Conservation (phyloP, 176 grass and related monocot genomes). For the Paspalum vaginatum region DNA sequence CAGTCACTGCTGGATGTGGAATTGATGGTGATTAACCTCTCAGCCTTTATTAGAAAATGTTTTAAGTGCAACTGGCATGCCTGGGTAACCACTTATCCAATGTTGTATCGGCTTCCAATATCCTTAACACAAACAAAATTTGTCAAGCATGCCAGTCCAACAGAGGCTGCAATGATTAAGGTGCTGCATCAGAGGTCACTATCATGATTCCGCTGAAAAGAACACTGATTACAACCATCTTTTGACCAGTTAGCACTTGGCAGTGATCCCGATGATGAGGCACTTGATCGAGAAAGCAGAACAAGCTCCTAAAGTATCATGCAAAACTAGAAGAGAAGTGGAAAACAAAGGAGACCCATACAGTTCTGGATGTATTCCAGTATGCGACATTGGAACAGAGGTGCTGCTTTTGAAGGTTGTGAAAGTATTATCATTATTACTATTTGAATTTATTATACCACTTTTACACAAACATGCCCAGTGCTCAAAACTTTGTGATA, state of each 20-base stretch:
- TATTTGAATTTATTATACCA: background rate
- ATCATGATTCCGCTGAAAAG: constrained; percentile 36
- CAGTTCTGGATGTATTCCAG: constrained; percentile 2
- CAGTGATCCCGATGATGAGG: constrained; percentile 73
- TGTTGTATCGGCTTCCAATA: constrained; percentile 26
- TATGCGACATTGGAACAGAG: background rate
- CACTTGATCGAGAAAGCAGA: constrained; percentile 15
- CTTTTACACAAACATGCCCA: background rate
- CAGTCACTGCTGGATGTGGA: constrained; percentile 61
- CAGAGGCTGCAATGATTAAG: constrained; percentile 61
- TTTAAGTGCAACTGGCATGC: constrained; percentile 40
- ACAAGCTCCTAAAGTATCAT: background rate
- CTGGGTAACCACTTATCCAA: constrained; percentile 38
- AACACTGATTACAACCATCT: constrained; percentile 33
- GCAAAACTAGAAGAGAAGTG: background rate
- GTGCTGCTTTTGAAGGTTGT: background rate
- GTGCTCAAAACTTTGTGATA: background rate
- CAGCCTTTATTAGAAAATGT: constrained; percentile 34
- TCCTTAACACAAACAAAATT: constrained; percentile 46
- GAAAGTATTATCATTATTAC: background rate
- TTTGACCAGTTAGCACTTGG: constrained; percentile 54
- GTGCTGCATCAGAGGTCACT: constrained; percentile 65
- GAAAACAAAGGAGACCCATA: constrained; percentile 22
- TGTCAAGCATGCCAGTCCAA: constrained; percentile 46
- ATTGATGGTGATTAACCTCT: constrained; percentile 79